A percentile compares a stretch with the other conserved stretches of the same genome.
Conservation (phyloP, 208 protist species). For the Leishmania guyanensis region DNA sequence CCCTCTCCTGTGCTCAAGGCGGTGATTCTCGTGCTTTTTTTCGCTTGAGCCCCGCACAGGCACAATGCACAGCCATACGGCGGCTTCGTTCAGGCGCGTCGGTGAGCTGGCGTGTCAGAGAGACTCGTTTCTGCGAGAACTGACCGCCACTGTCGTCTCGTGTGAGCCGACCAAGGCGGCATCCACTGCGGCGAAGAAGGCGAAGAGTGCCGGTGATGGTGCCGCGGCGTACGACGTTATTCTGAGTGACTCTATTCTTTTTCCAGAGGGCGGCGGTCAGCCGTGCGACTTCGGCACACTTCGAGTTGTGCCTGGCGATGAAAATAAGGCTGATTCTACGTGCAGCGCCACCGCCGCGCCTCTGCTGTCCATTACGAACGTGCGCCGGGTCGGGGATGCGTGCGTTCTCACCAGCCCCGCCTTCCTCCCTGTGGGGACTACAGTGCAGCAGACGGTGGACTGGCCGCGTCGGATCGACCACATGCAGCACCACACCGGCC, state of each 20-base stretch:
- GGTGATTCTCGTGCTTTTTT: constrained; percentile 4
- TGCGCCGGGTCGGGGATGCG: constrained; percentile 59
- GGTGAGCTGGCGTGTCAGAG: constrained; percentile 80
- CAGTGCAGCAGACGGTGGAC: constrained; percentile 69
- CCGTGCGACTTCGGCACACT: constrained; percentile 82
- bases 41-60: neutral
- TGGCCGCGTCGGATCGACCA: constrained; percentile 86
- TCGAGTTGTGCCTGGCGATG: neutral
- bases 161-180: constrained; percentile 37
- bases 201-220: constrained; percentile 19
- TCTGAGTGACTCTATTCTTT: constrained; percentile 81
- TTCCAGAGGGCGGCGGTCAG: constrained; percentile 91
- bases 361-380: constrained; percentile 31
- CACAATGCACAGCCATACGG: constrained; percentile 9
- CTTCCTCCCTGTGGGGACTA: constrained; percentile 42
- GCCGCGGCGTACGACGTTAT: constrained; percentile 58
- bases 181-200: constrained; percentile 25
- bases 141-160: constrained; percentile 65
- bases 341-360: neutral
- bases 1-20: neutral
- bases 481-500: constrained; percentile 93
- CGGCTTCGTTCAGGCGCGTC: constrained; percentile 39
- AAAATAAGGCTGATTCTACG: neutral
- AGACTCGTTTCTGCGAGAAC: constrained; percentile 63
- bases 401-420: constrained; percentile 57